Percentiles rank a stretch among this genome's conserved stretches.
Evolutionary conservation across 805 yeast genomes (phyloP).

Genomic region (Dipodascopsis tothii): DNA sequence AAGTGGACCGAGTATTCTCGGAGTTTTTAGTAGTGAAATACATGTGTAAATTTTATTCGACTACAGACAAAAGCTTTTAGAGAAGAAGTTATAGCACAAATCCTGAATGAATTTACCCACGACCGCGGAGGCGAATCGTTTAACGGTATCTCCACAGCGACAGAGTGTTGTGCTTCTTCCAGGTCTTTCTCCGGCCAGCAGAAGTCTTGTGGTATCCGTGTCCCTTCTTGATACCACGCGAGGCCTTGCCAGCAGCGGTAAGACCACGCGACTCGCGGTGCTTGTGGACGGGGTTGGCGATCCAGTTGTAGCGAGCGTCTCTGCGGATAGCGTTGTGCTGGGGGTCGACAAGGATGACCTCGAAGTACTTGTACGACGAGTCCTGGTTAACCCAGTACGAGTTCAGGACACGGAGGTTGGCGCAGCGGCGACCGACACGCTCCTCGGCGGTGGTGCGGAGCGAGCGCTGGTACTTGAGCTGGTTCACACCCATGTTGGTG

Average conservation of each 20-base stretch:
- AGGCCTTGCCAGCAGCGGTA: constrained; percentile 95
- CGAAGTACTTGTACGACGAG: constrained; percentile 98
- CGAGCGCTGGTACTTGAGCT: constrained; percentile 98
- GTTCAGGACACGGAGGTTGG: constrained; percentile 98
- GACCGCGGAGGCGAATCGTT: constrained; percentile 32
- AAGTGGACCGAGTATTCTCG: too few relatives aligned
- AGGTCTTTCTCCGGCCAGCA: constrained; percentile 88
- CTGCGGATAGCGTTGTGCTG: constrained; percentile 97
- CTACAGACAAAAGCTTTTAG: neutral
- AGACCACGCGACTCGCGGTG: constrained; percentile 99
- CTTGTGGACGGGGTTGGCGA: constrained; percentile 98
- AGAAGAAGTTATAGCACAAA: neutral
- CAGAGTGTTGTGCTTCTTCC: constrained; percentile 99
- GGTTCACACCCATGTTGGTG: constrained; percentile 99
- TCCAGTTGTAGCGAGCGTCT: constrained; percentile 99
- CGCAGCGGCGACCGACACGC: constrained; percentile 97
- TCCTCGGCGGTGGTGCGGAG: constrained; percentile 98
- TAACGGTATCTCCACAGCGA: constrained; percentile 99
- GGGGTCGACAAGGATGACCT: constrained; percentile 96
- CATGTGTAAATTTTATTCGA: neutral
- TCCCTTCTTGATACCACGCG: constrained; percentile 99
- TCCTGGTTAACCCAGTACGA: constrained; percentile 99
- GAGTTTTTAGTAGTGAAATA: too few relatives aligned
- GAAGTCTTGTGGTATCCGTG: constrained; percentile 97
- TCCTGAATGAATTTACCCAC: constrained; percentile 1